Conservation (phyloP, 2,329 filamentous ascomycete species). For the Celoporthe dispersa region DNA sequence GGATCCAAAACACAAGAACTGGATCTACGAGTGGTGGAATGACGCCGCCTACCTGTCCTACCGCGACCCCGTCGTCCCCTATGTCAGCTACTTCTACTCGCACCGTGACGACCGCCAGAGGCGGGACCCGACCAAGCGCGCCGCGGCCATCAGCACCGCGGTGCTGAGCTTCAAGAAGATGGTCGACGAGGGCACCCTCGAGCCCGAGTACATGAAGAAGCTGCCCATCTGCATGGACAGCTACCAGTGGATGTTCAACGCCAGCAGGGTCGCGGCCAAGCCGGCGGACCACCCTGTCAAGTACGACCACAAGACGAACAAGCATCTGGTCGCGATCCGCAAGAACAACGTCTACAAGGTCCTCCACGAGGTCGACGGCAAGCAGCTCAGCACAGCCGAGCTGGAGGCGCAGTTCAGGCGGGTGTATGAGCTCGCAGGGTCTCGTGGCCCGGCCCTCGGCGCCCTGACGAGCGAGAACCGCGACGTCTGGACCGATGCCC, state of each 20-base stretch:
- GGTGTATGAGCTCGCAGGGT: slow-evolving; percentile 74
- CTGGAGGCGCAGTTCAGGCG: slow-evolving; percentile 86
- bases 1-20: slow-evolving; percentile 84
- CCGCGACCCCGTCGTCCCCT: slow-evolving; percentile 94
- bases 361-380: slow-evolving; percentile 76
- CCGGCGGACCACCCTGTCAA: slow-evolving; percentile 84
- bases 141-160: slow-evolving; percentile 85
- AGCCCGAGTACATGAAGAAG: slow-evolving; percentile 99
- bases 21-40: slow-evolving; percentile 99
- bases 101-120: slow-evolving; percentile 91
- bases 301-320: slow-evolving; percentile 73
- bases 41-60: slow-evolving; percentile 89
- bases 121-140: slow-evolving; percentile 87
- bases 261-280: slow-evolving; percentile 80
- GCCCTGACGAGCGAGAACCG: slow-evolving; percentile 89
- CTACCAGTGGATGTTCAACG: slow-evolving; percentile 99
- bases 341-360: slow-evolving; percentile 99
- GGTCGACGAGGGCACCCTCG: slow-evolving; percentile 80
- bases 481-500: slow-evolving; percentile 88
- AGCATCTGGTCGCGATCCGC: slow-evolving; percentile 86
- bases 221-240: slow-evolving; percentile 97
- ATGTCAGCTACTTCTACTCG: slow-evolving; percentile 99
- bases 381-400: slow-evolving; percentile 86
- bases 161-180: slow-evolving; percentile 92
- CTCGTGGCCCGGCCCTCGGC: slow-evolving; percentile 74